Percentiles rank a stretch among this genome's conserved stretches.
phyloP scores from a whole-genome alignment of 331 rosid species.

The Dryas integrifolia region DNA sequence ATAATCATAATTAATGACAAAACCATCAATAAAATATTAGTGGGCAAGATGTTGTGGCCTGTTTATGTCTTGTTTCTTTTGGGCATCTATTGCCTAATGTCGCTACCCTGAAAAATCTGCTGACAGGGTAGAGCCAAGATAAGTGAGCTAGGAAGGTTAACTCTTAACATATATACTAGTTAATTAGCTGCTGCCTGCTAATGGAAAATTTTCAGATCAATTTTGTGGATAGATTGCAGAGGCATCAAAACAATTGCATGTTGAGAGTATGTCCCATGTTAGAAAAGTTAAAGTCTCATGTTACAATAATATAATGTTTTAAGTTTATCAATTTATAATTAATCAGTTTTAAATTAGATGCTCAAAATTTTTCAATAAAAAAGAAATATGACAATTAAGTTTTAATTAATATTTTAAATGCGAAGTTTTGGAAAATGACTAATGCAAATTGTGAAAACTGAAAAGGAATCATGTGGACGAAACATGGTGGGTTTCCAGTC shows the following conservation, averaged over 20 bases:
- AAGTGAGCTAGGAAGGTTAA: not conserved
- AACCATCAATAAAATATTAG: not conserved
- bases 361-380: not conserved
- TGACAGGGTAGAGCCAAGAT: not conserved
- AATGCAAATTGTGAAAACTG: not conserved
- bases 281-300: no score
- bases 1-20: not conserved
- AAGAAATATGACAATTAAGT: not conserved
- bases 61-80: not conserved
- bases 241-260: not conserved
- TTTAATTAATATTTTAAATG: not conserved
- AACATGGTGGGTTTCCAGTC: not conserved
- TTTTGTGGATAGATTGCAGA: not conserved
- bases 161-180: not conserved
- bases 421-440: not conserved
- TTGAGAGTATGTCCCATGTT: no score
- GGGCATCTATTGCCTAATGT: slow-evolving; percentile 16
- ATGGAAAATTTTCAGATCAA: not conserved
- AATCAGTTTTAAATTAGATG: no score
- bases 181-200: not conserved
- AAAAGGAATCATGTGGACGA: slow-evolving; percentile 3
- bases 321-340: no score
- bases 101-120: not conserved
- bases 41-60: not conserved
- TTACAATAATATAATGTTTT: no score